Conservation (phyloP, 2,329 filamentous ascomycete genomes). For the Plectosphaerella cucumerina region DNA sequence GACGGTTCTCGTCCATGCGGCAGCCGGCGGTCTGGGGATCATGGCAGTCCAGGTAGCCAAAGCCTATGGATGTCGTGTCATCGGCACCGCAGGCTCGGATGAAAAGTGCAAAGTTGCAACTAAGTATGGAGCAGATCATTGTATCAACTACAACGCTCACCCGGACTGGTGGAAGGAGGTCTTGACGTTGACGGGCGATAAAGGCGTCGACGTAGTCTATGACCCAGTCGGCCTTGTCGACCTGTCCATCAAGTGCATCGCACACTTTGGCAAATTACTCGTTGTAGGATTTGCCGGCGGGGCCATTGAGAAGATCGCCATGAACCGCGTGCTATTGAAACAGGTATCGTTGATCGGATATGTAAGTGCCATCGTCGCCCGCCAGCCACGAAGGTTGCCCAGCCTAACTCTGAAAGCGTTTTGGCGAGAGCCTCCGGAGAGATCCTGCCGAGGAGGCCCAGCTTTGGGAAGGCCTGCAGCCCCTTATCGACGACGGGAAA, state of each 20-base stretch:
- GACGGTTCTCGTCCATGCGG: constrained; percentile 50
- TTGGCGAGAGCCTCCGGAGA: constrained; percentile 50
- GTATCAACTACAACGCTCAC: constrained; percentile 32
- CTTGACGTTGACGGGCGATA: constrained; percentile 37
- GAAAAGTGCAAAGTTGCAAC: constrained; percentile 38
- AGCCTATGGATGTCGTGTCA: constrained; percentile 45
- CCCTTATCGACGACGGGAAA: constrained; percentile 38
- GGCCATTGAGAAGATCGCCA: constrained; percentile 73
- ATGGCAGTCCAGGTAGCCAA: constrained; percentile 53
- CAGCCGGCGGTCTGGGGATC: constrained; percentile 50
- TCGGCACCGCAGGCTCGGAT: constrained; percentile 45
- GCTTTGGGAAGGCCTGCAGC: constrained; percentile 47
- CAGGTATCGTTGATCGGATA: constrained; percentile 50
- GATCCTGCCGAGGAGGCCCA: constrained; percentile 39
- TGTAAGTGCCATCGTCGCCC: constrained; percentile 22
- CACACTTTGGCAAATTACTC: constrained; percentile 48
- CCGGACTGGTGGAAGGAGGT: constrained; percentile 47
- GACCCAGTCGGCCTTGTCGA: constrained; percentile 55
- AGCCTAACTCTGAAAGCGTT: constrained; percentile 32
- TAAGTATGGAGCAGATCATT: constrained; percentile 32
- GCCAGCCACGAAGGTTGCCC: not conserved
- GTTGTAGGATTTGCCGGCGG: constrained; percentile 49
- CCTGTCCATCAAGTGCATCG: constrained; percentile 48
- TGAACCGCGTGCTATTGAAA: constrained; percentile 51
- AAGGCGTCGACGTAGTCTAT: constrained; percentile 53